A percentile compares a stretch with the other conserved stretches of the same genome.
These are phyloP conservation scores for Leishmania martiniquensis DNA, from an alignment of 208 protist species.

Conservation along the genomic window DNA sequence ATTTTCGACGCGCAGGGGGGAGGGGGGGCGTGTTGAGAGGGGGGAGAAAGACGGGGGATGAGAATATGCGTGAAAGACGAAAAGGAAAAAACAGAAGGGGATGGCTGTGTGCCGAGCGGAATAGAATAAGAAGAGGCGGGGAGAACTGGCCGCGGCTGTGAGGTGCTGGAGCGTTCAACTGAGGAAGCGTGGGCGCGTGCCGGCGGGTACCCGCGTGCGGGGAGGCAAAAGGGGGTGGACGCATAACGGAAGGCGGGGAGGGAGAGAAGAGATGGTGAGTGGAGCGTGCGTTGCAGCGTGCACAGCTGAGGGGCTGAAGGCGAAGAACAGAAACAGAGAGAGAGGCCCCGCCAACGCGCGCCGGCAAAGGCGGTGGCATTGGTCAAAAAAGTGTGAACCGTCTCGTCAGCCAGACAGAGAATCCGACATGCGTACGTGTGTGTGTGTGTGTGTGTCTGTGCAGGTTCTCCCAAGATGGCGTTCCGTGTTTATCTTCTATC, in stretches of 20 bases:
- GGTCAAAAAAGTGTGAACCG: no score
- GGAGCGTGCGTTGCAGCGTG: not conserved
- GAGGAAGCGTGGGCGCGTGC: not conserved
- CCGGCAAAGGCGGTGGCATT: no score
- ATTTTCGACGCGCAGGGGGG: conserved; percentile 30
- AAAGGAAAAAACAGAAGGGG: not conserved
- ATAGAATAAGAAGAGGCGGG: not conserved
- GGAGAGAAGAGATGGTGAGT: not conserved
- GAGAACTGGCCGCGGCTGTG: no score
- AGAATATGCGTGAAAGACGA: not conserved
- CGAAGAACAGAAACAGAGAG: no score
- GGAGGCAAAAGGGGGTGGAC: not conserved
- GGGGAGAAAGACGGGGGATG: not conserved
- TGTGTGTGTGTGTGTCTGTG: no score
- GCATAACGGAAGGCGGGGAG: not conserved
- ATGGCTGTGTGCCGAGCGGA: not conserved
- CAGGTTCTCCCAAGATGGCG: not conserved
- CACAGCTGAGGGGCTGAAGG: not conserved
- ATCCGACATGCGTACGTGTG: no score
- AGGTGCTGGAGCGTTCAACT: not conserved
- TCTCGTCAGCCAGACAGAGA: no score
- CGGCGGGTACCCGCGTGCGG: not conserved
- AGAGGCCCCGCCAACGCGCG: not conserved
- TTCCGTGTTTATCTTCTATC: not conserved
- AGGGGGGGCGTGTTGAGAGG: not conserved